A percentile compares a stretch with the other conserved stretches of the same genome.
Conservation (phyloP, 2,329 filamentous ascomycete species). For the Teratosphaeriaceae sp. region DNA sequence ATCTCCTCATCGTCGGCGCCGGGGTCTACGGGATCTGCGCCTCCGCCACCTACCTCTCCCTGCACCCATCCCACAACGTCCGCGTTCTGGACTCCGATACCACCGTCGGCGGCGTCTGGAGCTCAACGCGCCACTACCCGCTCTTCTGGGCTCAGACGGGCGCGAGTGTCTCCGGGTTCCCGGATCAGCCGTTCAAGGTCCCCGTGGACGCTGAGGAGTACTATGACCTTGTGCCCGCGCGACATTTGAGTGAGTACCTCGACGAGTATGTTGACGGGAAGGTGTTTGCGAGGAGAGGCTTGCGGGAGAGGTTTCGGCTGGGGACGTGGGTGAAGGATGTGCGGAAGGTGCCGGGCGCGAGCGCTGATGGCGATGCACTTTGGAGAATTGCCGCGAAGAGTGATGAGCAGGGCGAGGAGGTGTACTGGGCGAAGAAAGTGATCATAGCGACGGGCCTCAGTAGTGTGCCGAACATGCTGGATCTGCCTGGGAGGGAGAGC, state of each 20-base stretch:
- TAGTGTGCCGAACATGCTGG: conserved; percentile 25
- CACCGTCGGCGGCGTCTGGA: conserved; percentile 12
- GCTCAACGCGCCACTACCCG: conserved; percentile 18
- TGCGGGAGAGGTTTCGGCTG: conserved; percentile 17
- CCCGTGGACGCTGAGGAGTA: conserved; percentile 12
- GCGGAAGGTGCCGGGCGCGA: conserved; percentile 12
- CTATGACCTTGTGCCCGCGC: conserved; percentile 20
- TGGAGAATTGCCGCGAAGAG: conserved; percentile 2
- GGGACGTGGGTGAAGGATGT: conserved; percentile 10
- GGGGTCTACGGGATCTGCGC: conserved; percentile 17
- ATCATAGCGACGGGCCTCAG: conserved; percentile 22
- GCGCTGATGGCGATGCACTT: too few species aligned
- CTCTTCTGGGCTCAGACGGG: conserved; percentile 24
- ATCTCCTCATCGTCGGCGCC: conserved; percentile 9
- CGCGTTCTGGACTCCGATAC: conserved; percentile 15
- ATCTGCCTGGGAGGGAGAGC: conserved; percentile 22
- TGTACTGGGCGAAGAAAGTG: conserved; percentile 5
- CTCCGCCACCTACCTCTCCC: conserved; percentile 16
- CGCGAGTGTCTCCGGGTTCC: conserved; percentile 19
- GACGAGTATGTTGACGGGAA: conserved; percentile 23
- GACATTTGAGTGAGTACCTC: conserved; percentile 20
- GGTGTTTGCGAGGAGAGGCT: conserved; percentile 13
- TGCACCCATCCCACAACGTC: conserved; percentile 15
- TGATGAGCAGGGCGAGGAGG: conserved; percentile 1
- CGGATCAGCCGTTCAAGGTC: conserved; percentile 16